phyloP scores from a whole-genome alignment of 148 eudicot species.

The Silene latifolia region DNA sequence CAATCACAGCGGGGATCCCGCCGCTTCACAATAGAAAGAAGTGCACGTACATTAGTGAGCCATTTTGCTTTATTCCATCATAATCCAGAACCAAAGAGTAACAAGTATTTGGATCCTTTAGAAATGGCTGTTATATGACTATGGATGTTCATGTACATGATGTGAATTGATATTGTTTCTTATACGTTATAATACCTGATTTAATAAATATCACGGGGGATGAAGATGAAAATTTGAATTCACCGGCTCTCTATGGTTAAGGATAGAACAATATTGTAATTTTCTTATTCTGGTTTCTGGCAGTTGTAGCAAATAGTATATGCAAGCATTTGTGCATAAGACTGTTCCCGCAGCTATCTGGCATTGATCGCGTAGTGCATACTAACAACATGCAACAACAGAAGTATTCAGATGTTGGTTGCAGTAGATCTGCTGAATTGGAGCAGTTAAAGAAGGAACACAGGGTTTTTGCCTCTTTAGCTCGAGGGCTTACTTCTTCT shows the following conservation, averaged over 20 bases:
- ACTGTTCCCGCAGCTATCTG: conserved; percentile 59
- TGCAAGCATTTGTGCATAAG: conserved; percentile 64
- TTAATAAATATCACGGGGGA: not conserved
- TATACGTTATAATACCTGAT: not conserved
- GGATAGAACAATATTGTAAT: not conserved
- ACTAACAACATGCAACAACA: conserved; percentile 15
- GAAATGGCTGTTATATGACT: too few relatives aligned
- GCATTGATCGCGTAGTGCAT: conserved; percentile 36
- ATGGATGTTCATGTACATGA: too few relatives aligned
- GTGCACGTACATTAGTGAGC: too few relatives aligned
- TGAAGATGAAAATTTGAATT: not conserved
- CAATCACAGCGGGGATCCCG: too few relatives aligned
- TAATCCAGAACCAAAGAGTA: too few relatives aligned
- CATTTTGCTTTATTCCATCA: too few relatives aligned
- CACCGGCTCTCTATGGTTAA: not conserved
- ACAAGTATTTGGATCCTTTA: too few relatives aligned
- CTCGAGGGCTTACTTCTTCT: conserved; percentile 42
- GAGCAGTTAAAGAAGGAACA: conserved; percentile 49
- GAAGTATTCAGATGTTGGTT: conserved; percentile 36
- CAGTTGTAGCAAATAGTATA: conserved; percentile 62
- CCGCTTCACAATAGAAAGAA: too few relatives aligned
- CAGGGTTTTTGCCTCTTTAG: conserved; percentile 51
- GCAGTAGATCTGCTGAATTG: conserved; percentile 38
- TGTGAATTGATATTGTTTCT: not conserved
- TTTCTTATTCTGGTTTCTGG: conserved; percentile 20